Conservation (phyloP, 805 yeast genomes). For the Ogataea zsoltii region DNA sequence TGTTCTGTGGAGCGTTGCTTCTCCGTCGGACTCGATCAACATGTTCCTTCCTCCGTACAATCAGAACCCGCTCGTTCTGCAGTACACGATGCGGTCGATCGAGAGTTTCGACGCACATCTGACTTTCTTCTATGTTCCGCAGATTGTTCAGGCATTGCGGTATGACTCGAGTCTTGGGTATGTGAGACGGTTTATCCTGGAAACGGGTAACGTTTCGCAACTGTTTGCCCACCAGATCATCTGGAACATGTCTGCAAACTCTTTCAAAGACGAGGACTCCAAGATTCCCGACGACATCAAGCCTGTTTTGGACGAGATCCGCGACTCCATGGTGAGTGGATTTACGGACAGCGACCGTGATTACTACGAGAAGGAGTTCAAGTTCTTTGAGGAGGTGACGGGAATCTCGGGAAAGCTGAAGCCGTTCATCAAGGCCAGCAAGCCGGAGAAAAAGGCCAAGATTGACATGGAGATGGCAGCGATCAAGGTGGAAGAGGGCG, state of each 20-base stretch:
- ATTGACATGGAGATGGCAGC: slow-evolving; percentile 94
- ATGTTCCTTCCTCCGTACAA: slow-evolving; percentile 77
- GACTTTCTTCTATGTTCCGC: slow-evolving; percentile 97
- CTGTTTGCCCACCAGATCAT: slow-evolving; percentile 96
- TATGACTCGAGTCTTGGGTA: slow-evolving; percentile 75
- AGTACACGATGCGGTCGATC: slow-evolving; percentile 86
- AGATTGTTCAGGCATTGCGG: slow-evolving; percentile 89
- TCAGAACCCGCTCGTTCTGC: slow-evolving; percentile 65
- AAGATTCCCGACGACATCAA: slow-evolving; percentile 77
- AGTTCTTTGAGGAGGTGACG: slow-evolving; percentile 88
- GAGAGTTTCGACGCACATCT: slow-evolving; percentile 84
- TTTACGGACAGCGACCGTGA: slow-evolving; percentile 61
- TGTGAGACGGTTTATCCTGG: slow-evolving; percentile 84
- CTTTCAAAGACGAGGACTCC: slow-evolving; percentile 87
- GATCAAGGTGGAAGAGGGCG: slow-evolving; percentile 74
- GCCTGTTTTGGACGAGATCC: slow-evolving; percentile 77
- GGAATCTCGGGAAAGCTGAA: slow-evolving; percentile 91
- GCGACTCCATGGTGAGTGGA: slow-evolving; percentile 58
- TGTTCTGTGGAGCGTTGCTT: slow-evolving; percentile 67
- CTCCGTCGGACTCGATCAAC: slow-evolving; percentile 85
- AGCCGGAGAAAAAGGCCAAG: slow-evolving; percentile 93
- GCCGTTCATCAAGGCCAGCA: slow-evolving; percentile 90
- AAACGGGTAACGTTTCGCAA: slow-evolving; percentile 87
- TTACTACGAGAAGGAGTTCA: slow-evolving; percentile 81
- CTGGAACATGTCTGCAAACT: slow-evolving; percentile 96